Conservation (phyloP, 371 early-diverging fungal genomes). For the Astathelohania contejeani region DNA sequence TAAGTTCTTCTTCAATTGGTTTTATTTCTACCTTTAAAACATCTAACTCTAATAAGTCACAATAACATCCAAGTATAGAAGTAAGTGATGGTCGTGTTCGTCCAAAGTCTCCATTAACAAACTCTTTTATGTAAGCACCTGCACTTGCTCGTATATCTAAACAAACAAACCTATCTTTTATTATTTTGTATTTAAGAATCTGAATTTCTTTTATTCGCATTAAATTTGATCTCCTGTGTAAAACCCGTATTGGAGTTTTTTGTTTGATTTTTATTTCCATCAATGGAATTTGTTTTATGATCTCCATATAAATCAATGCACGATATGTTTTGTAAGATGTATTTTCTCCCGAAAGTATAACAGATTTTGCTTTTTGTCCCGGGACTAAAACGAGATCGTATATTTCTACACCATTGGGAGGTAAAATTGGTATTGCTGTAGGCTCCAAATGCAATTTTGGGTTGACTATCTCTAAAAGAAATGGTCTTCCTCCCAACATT, state of each 20-base stretch:
- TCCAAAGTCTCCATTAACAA: slow-evolving; percentile 81
- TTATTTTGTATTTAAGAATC: not conserved
- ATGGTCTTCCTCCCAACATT: slow-evolving; percentile 85
- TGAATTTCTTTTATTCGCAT: slow-evolving; percentile 25
- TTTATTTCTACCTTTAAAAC: slow-evolving; percentile 60
- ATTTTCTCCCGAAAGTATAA: slow-evolving; percentile 30
- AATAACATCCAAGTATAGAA: slow-evolving; percentile 55
- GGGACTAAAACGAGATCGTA: slow-evolving; percentile 11
- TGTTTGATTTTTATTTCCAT: slow-evolving; percentile 51
- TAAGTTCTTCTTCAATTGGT: not conserved
- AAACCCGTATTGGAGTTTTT: slow-evolving; percentile 75
- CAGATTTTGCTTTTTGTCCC: slow-evolving; percentile 10
- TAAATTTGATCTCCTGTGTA: slow-evolving; percentile 50
- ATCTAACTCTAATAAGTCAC: slow-evolving; percentile 68
- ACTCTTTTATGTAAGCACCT: slow-evolving; percentile 93
- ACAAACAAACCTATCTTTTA: slow-evolving; percentile 53
- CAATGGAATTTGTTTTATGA: slow-evolving; percentile 5
- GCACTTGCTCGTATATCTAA: slow-evolving; percentile 64
- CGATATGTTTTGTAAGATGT: slow-evolving; percentile 30
- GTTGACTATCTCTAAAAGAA: slow-evolving; percentile 67
- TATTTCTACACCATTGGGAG: slow-evolving; percentile 11
- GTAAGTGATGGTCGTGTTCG: slow-evolving; percentile 67
- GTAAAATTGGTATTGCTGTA: not conserved
- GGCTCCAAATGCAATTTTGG: slow-evolving; percentile 53
- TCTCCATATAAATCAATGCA: slow-evolving; percentile 11